Conservation (phyloP, 2,329 filamentous ascomycete species). For the Grosmannia serpens region DNA sequence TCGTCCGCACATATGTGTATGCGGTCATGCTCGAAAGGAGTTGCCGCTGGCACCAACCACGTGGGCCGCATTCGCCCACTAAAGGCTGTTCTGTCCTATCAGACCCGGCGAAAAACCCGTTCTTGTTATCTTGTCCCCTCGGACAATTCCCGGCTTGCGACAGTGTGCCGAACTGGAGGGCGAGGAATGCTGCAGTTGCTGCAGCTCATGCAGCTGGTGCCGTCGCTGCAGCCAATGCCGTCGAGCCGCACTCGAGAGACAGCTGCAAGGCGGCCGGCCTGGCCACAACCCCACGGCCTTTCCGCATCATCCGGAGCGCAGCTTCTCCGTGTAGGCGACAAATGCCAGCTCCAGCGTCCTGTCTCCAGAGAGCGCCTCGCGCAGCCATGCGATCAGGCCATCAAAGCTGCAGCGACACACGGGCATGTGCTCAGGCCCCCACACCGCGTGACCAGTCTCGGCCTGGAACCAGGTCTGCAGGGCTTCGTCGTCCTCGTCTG, state of each 20-base stretch:
- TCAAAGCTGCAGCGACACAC: constrained; percentile 1
- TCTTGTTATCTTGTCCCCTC: neutral
- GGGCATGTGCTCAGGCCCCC: neutral
- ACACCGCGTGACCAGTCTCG: neutral
- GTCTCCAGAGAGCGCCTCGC: neutral
- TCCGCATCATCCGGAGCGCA: neutral
- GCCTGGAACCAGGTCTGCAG: neutral
- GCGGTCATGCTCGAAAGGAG: neutral
- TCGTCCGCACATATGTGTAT: neutral
- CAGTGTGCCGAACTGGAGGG: no score
- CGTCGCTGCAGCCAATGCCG: no score
- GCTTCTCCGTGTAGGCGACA: neutral
- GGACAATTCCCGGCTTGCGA: neutral
- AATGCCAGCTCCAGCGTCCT: neutral
- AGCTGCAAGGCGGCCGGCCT: no score
- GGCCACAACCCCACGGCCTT: neutral
- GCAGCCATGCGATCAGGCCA: neutral
- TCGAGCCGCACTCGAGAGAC: no score
- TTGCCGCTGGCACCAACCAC: neutral
- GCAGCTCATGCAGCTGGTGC: neutral
- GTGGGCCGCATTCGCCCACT: neutral
- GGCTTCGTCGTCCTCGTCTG: neutral
- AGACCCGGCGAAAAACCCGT: neutral
- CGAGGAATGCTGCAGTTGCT: no score
- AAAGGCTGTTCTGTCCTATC: neutral